Percentiles rank a stretch among this genome's conserved stretches.
Conservation (phyloP, 257 asterid species). For the Verbascum thapsus region DNA sequence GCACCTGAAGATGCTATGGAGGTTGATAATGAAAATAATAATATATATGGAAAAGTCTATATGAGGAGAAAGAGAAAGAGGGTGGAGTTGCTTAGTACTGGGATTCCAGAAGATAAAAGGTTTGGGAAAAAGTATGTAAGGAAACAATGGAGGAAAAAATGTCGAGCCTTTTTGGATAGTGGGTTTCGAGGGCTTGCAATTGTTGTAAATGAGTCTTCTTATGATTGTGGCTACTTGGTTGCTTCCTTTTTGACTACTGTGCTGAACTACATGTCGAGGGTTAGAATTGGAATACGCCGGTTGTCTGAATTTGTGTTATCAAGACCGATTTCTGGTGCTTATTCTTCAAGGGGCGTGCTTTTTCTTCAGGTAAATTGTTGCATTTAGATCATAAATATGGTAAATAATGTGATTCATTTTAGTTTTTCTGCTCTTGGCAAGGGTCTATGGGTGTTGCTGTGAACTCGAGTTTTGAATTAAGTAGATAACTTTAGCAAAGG, state of each 20-base stretch:
- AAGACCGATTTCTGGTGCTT: constrained; percentile 49
- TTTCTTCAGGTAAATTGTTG: constrained; percentile 59
- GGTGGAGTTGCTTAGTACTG: constrained; percentile 19
- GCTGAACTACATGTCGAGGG: constrained; percentile 61
- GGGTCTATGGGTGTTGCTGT: no score
- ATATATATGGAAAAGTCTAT: constrained; percentile 60
- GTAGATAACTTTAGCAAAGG: neutral
- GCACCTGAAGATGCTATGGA: constrained; percentile 26
- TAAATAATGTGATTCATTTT: neutral
- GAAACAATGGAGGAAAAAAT: constrained; percentile 51
- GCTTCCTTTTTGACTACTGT: constrained; percentile 55
- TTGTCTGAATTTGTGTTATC: constrained; percentile 57
- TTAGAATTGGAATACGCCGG: constrained; percentile 43
- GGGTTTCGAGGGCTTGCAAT: constrained; percentile 35
- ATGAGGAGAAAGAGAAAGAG: constrained; percentile 64
- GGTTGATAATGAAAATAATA: constrained; percentile 29
- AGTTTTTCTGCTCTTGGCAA: neutral
- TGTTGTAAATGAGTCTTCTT: constrained; percentile 41
- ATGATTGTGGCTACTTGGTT: constrained; percentile 42
- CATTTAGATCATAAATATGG: neutral
- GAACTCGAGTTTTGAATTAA: neutral
- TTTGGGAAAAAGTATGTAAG: constrained; percentile 61
- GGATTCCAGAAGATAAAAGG: constrained; percentile 38
- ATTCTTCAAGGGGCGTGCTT: constrained; percentile 53
- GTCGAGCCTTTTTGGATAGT: constrained; percentile 12